phyloP scores from a whole-genome alignment of 345 rosid species.

The Sonneratia caseolaris region DNA sequence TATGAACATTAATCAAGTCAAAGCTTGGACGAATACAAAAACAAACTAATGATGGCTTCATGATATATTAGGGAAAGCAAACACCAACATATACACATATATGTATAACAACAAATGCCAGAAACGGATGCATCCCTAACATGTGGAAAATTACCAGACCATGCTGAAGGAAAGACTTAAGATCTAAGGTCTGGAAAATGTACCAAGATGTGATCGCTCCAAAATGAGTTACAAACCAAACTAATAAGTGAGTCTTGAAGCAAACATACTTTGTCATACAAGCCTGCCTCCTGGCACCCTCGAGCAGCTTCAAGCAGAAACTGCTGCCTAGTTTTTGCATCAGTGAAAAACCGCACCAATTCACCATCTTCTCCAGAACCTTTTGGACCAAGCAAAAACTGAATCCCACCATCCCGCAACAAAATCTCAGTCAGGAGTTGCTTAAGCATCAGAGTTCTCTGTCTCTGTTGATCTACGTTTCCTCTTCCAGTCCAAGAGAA shows the following conservation, averaged over 20 bases:
- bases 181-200: not conserved
- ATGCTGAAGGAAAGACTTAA: not conserved
- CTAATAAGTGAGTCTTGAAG: not conserved
- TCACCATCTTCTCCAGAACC: conserved; percentile 95
- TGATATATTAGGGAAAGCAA: not conserved
- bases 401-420: conserved; percentile 78
- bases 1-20: not conserved
- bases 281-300: conserved; percentile 80
- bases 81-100: too few species aligned
- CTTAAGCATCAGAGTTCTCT: conserved; percentile 76
- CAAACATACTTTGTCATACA: conserved; percentile 64
- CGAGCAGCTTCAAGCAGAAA: conserved; percentile 84
- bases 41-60: not conserved
- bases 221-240: not conserved
- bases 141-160: too few species aligned
- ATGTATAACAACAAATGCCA: not conserved
- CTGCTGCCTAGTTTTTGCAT: conserved; percentile 56
- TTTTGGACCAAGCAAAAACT: conserved; percentile 70
- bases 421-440: conserved; percentile 84
- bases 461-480: conserved; percentile 74
- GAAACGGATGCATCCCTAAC: not conserved
- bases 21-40: not conserved
- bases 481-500: conserved; percentile 81
- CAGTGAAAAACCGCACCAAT: conserved; percentile 58
- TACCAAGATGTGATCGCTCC: not conserved